Evolutionary conservation across 371 early-diverging fungal species (phyloP), one percentile per base, ranked within the genome.

Genomic region (Rhizomucor pusillus): DNA sequence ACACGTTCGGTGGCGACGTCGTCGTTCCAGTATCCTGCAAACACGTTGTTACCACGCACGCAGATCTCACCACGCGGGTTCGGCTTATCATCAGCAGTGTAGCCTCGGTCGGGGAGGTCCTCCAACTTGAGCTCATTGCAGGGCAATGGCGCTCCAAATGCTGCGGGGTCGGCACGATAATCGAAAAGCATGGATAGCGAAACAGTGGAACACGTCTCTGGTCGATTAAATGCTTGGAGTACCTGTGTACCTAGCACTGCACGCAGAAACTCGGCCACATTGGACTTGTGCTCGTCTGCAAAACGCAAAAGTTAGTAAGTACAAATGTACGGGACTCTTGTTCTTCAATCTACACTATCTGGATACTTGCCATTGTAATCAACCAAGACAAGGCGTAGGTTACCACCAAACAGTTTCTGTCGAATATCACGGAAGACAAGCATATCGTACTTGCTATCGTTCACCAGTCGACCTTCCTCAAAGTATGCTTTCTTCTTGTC

Each of bases 61-160:
- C 71, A 73, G 41, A 86, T 62, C 34, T 84, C 80, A 16, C 98
- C 98, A 54, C 89, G 85, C 23, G 92, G 90, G 55, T 83, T 79
- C 16, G 90, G 90, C 39, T 70, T 62, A 57, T 93, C 93, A 20
- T 68, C 80, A 16, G 85, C 79, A 13, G 71, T 71, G 61, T 89
- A 86, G 20, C 70, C 66, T n/a, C 60, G 58, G 36, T 91, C 92
- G 12, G 85, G 81, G n/a, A 85, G 68, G 59, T 90, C 87, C 3
- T 90, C 78, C 35, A 99, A 76, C 75, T 96, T 98, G 53, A 98
- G 63, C 70, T 93, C 93, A 54, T 78, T 81, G 57, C 90, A 90
- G 9, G 85, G 73, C 43, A 90, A 67, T 3, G 90, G 85, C 2
- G 87, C 81, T 4, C 96, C 96, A 22, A 84, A 80, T 12, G 65